These are phyloP conservation scores for Omphalotus guepiniiformis DNA, from an alignment of 768 basidiomycete species.

Conservation along the genomic window DNA sequence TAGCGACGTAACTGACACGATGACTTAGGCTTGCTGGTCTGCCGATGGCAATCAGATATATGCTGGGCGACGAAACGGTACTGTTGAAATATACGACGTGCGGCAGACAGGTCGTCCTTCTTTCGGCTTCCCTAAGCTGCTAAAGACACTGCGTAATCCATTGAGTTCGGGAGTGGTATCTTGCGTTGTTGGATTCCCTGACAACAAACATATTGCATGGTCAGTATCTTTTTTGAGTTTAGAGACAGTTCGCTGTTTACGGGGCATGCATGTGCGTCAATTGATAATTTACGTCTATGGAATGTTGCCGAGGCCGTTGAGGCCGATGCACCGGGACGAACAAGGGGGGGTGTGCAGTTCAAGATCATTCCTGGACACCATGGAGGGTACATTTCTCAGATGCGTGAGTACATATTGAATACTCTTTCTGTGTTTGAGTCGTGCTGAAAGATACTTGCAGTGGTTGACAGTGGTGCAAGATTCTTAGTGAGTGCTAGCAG, in stretches of 20 bases:
- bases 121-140: constrained; percentile 65
- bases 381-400: constrained; percentile 88
- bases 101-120: constrained; percentile 69
- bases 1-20: too few relatives aligned
- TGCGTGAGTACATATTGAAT: constrained; percentile 58
- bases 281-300: constrained; percentile 93
- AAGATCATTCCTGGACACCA: constrained; percentile 96
- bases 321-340: constrained; percentile 55
- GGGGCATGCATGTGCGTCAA: constrained; percentile 61
- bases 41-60: constrained; percentile 83
- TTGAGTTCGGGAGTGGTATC: constrained; percentile 87
- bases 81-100: constrained; percentile 93
- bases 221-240: constrained; percentile 33
- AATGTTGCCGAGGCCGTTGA: constrained; percentile 79
- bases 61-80: constrained; percentile 86
- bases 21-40: constrained; percentile 89
- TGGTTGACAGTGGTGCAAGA: constrained; percentile 77
- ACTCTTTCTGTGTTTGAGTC: constrained; percentile 70
- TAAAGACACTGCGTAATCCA: constrained; percentile 85
- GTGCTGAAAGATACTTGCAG: constrained; percentile 82
- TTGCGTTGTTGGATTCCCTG: constrained; percentile 87
- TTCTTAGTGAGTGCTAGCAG: constrained; percentile 92
- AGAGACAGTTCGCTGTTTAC: constrained; percentile 6
- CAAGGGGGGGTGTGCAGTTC: constrained; percentile 75
- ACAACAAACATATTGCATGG: constrained; percentile 90